Evolutionary conservation across 176 grass and related monocot genomes (phyloP).

Genomic region (Zea mays): DNA sequence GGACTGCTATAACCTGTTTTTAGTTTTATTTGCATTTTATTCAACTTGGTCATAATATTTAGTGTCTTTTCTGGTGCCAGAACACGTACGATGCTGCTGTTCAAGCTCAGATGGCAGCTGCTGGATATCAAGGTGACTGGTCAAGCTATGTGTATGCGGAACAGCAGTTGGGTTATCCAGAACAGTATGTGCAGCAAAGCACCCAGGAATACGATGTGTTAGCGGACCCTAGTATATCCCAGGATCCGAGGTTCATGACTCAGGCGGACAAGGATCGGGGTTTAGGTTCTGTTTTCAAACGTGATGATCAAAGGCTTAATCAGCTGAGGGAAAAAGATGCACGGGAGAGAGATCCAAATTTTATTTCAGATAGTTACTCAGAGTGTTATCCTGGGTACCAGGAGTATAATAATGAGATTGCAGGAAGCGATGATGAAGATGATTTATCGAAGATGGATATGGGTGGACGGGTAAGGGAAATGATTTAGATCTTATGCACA

Average conservation of each 20-base stretch:
- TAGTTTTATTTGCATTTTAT: background rate
- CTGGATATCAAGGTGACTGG: constrained; percentile 88
- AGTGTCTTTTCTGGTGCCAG: constrained; percentile 46
- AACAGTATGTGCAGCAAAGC: constrained; percentile 77
- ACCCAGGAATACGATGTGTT: constrained; percentile 64
- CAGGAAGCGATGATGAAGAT: constrained; percentile 88
- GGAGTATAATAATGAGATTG: constrained; percentile 81
- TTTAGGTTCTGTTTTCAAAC: constrained; percentile 96
- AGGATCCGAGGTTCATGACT: constrained; percentile 73
- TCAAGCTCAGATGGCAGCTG: constrained; percentile 79
- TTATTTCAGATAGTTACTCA: constrained; percentile 98
- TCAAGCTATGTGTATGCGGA: constrained; percentile 71
- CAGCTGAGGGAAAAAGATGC: constrained; percentile 88
- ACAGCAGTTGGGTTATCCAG: constrained; percentile 70
- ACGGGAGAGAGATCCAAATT: constrained; percentile 91
- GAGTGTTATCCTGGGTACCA: constrained; percentile 99
- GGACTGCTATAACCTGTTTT: constrained; percentile 5
- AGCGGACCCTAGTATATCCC: constrained; percentile 51
- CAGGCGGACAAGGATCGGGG: constrained; percentile 84
- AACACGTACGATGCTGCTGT: constrained; percentile 83
- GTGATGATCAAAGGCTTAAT: constrained; percentile 86
- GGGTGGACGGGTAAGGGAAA: constrained; percentile 86
- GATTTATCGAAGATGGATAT: constrained; percentile 99
- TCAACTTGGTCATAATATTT: constrained; percentile 29
- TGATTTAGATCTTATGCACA: constrained; percentile 10